Conservation (phyloP, 768 basidiomycete species). For the Mycena olivaceomarginata region DNA sequence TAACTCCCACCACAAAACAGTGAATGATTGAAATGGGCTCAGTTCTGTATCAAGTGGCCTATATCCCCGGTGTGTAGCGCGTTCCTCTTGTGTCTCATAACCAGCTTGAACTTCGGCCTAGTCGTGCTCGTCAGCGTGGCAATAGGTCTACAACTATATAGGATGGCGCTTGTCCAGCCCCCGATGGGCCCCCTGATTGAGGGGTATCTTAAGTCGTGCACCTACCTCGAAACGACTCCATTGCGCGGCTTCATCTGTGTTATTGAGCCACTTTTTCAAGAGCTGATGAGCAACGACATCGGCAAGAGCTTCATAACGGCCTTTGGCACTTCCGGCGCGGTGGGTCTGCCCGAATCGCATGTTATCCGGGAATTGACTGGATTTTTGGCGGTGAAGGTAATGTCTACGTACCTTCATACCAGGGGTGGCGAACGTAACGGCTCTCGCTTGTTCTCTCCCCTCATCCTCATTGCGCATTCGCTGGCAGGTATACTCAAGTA, state of each 20-base stretch:
- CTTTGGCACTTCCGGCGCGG: conserved; percentile 31
- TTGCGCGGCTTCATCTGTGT: conserved; percentile 32
- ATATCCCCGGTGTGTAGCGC: too few relatives aligned
- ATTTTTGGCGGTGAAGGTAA: not conserved
- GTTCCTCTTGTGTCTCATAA: too few relatives aligned
- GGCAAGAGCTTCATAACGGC: conserved; percentile 32
- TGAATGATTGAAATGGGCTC: too few relatives aligned
- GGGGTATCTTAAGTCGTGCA: conserved; percentile 18
- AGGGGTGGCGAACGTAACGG: conserved; percentile 15
- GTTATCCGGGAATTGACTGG: not conserved
- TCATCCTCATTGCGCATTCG: conserved; percentile 8
- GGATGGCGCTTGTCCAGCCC: conserved; percentile 23
- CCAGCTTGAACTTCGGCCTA: not conserved
- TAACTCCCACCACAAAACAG: too few relatives aligned
- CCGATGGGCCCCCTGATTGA: conserved; percentile 29
- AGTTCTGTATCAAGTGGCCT: too few relatives aligned
- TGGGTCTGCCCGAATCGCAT: not conserved
- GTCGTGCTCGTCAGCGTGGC: conserved; percentile 18
- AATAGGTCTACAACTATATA: conserved; percentile 24
- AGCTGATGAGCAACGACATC: conserved; percentile 32
- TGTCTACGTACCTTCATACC: conserved; percentile 27
- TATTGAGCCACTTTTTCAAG: conserved; percentile 36
- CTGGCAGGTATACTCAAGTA: not conserved
- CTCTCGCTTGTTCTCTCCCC: conserved; percentile 13
- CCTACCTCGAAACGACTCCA: conserved; percentile 13